Evolutionary conservation across 768 basidiomycete genomes (phyloP), one percentile per base, ranked within the genome.

Genomic region (Candolleomyces eurysporus): DNA sequence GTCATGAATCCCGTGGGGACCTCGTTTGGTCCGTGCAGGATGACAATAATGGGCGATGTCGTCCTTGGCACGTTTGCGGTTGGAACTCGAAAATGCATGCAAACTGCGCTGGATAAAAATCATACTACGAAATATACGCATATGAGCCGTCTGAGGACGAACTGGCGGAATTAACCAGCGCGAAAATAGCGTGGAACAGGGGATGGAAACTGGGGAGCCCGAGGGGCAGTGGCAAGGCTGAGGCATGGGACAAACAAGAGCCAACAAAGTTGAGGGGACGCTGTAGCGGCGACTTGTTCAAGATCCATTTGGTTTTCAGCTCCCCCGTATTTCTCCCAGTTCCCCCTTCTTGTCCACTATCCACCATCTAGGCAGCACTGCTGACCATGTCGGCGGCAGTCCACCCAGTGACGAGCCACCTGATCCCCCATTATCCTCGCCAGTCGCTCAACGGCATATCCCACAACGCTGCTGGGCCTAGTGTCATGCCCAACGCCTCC

Each of bases 361-460:
- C 78, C 79, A 83, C 81, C 80, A 80, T 83, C 69, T 77, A 73
- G 69, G 79, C 80, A 71, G 68, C 76, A 56, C 72, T 74, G 7
- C 74, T 76, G 73, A 83, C 78, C 66, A 91, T 92, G 90, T 86
- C 89, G 78, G 83, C 89, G 68, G 87, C 84, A 71, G 81, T 89
- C 57, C 88, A 90, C 73, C 83, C 84, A 64, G 75, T 89, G 64
- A 84, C 84, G 48, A 76, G 83, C 63, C 79, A 81, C 55, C 75
- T 90, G 65, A 77, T 90, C 64, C 78, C 86, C 69, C 85, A 86
- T 72, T 90, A 89, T 77, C 75, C 85, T 63, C 85, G 80, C 67
- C 85, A 84, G 70, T 78, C 86, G 49, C 76, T 86, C 69, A 80
- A 82, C 70, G 77, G 68, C 59, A 64, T 74, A 61, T 72, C 67